Conservation (phyloP, 352 stramenopile genomes). For the Phytopythium litorale region DNA sequence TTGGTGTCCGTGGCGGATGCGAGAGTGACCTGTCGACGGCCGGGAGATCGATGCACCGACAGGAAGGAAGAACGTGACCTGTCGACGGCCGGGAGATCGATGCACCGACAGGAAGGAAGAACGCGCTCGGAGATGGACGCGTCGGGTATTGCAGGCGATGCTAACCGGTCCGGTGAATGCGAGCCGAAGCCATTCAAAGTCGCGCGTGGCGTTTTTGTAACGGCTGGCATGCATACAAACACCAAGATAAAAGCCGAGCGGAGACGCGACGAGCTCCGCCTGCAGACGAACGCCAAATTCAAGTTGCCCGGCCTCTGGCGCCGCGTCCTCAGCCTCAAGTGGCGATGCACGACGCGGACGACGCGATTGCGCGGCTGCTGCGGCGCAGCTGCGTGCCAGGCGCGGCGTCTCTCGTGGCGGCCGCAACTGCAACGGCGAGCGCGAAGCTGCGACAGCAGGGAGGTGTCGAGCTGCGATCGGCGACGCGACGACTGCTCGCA, state of each 20-base stretch:
- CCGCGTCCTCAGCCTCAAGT: neutral
- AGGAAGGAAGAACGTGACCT: too few species aligned
- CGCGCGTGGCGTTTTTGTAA: too few species aligned
- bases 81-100: too few species aligned
- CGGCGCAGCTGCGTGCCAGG: neutral
- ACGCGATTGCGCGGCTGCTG: neutral
- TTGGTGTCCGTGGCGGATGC: constrained; percentile 2
- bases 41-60: too few species aligned
- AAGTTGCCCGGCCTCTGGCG: neutral
- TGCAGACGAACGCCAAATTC: neutral
- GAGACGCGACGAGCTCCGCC: too few species aligned
- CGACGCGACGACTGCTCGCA: constrained; percentile 10
- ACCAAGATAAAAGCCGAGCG: too few species aligned
- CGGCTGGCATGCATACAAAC: too few species aligned
- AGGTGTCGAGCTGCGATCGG: neutral
- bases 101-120: too few species aligned
- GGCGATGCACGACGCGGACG: neutral
- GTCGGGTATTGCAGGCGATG: too few species aligned
- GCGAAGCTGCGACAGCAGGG: neutral
- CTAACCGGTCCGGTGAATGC: too few species aligned
- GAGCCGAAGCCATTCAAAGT: too few species aligned
- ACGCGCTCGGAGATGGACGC: too few species aligned
- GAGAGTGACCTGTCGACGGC: neutral
- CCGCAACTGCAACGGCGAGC: neutral
- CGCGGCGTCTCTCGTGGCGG: neutral